phyloP scores from a whole-genome alignment of 495 filamentous ascomycete species.

The Thermothielavioides terrestris region DNA sequence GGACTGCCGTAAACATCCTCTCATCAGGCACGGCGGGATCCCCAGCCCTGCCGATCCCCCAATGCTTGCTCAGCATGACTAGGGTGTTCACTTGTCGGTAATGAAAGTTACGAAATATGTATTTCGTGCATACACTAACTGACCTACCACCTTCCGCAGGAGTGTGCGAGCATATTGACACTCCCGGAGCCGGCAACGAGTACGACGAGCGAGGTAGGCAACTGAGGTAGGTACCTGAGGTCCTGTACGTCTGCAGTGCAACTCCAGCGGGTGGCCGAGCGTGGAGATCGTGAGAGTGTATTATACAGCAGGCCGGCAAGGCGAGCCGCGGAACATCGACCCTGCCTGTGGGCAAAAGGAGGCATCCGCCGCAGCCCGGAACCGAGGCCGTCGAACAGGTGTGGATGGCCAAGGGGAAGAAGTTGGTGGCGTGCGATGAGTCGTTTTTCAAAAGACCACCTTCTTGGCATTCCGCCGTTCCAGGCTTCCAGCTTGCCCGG shows the following conservation, averaged over 20 bases:
- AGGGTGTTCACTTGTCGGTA: too few species aligned
- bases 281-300: background rate
- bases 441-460: too few species aligned
- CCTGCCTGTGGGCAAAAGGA: background rate
- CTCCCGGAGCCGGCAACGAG: conserved; percentile 1
- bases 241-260: conserved; percentile 1
- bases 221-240: background rate
- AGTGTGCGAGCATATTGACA: background rate
- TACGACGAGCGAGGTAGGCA: conserved; percentile 1
- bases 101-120: too few species aligned
- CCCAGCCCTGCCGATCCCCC: background rate
- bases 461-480: too few species aligned
- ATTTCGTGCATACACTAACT: too few species aligned
- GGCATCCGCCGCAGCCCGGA: background rate
- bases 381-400: background rate
- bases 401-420: background rate
- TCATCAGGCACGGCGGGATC: background rate
- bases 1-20: too few species aligned
- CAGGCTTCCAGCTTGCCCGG: background rate
- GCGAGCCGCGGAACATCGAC: background rate
- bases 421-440: too few species aligned
- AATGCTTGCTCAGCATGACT: too few species aligned
- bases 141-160: too few species aligned
- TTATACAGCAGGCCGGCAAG: background rate
- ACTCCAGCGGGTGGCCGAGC: background rate